Percentiles rank a stretch among this genome's conserved stretches.
phyloP scores from a whole-genome alignment of 2,329 filamentous ascomycete genomes.

The Fusarium continuum region DNA sequence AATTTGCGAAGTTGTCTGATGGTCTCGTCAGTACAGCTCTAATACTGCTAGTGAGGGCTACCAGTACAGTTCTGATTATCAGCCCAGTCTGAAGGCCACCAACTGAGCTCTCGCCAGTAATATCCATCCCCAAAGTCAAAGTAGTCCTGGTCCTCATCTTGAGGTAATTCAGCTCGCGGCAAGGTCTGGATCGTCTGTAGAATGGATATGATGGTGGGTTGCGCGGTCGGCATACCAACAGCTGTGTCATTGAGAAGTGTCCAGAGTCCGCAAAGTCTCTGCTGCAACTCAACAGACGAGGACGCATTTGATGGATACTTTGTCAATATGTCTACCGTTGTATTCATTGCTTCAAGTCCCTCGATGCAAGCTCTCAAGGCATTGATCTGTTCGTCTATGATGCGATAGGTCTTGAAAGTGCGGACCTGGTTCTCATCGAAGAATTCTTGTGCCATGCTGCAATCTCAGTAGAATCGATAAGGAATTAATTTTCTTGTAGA shows the following conservation, averaged over 20 bases:
- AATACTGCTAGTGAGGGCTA: no score
- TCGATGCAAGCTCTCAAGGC: constrained; percentile 5
- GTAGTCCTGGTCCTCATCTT: constrained; percentile 1
- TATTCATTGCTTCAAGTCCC: neutral
- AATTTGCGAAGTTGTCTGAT: neutral
- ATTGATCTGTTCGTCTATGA: neutral
- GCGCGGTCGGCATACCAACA: neutral
- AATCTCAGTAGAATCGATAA: neutral
- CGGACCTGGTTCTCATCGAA: neutral
- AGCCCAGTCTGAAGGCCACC: constrained; percentile 1
- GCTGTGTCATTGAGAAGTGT: constrained; percentile 8
- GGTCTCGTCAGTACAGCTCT: no score
- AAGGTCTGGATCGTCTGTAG: neutral
- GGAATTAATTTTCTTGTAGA: no score
- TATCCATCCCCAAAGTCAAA: constrained; percentile 7
- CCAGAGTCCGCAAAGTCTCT: constrained; percentile 13
- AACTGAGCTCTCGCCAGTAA: constrained; percentile 9
- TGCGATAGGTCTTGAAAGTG: neutral
- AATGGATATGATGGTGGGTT: constrained; percentile 3
- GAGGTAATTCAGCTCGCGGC: neutral
- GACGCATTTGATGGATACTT: neutral
- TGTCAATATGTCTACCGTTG: neutral
- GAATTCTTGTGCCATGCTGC: neutral
- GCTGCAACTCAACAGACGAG: constrained; percentile 12
- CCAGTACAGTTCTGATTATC: constrained; percentile 13